Evolutionary conservation across 805 yeast species (phyloP), one percentile per base, ranked within the genome.

Genomic region (Suhomyces sp.): DNA sequence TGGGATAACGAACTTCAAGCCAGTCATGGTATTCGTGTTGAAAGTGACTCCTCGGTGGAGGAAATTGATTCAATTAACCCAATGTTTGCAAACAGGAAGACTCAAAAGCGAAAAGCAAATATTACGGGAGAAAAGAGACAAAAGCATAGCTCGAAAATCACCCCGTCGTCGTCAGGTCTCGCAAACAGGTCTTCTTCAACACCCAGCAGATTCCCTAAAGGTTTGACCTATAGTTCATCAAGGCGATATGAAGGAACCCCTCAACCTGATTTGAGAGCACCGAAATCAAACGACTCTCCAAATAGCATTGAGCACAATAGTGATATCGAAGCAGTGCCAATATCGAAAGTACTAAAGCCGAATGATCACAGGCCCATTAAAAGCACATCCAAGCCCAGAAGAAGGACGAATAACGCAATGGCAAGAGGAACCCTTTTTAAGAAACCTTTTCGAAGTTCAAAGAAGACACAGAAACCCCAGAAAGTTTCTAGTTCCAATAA

Each of bases 1-100:
- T 22, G 15, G 26, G 7, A 22, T 13, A 23, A 42, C 17, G 36
- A n/a, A 33, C 17, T 33, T 33, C 36, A 33, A 6, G 9, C 8
- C 2, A 33, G 17, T n/a, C 36, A 33, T 9, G 17, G 17, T 33
- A 13, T 17, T 6, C 23, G 5, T n/a, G 5, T 17, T n/a, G 48
- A 15, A 23, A 31, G 27, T 46, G 56, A 46, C 19, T 29, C 33
- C n/a, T 52, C 57, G 2, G 62, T 59, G 4, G 52, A 46, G 15
- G 69, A 65, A 46, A 50, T 35, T 4, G 60, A 59, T 36, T 33
- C 46, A 15, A 54, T 64, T 4, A 57, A 64, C 47, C 60, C 62
- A 12, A 58, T 62, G 61, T 51, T 63, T 48, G 57, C 54, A 10
- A 33, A 33, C 19, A 17, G 44, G n/a, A 36, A 22, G 13, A 29